Base-by-base conservation (phyloP, 2,329 filamentous ascomycete genomes). In the Diaporthe sp. region DNA sequence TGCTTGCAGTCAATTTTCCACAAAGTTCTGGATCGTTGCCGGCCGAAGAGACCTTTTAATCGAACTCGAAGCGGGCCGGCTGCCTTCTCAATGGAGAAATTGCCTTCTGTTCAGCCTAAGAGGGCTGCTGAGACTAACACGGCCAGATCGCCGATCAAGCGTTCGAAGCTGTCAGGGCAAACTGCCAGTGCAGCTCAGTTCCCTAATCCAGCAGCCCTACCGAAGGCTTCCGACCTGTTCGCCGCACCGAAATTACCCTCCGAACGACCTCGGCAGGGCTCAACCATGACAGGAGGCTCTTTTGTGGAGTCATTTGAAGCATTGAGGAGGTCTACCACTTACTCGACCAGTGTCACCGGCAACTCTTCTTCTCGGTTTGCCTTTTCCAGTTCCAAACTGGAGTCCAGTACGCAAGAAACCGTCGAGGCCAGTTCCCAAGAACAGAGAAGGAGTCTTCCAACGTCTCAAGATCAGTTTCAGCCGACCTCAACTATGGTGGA, bases 321-420 rank as follows among this genome's bases (percentile, higher is more conserved):
- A 22, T 34, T 73, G 10, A 62, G 25, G 10, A 55, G 58, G 34
- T 51, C 55, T 6, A 55, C 58, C 6, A 65, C 73, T 22, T 15
- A 72, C 2, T 84, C 84, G 9, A 78, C 78, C 19, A 83, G 80
- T 46, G 82, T 82, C 3, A 82, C 82, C 4, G 85, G 82, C 72
- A 82, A 76, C 49, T 76, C 77, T 2, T 85, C 84, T 0, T 77
- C 84, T 37, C 79, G 76, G 0, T 80, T 76, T 7, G 76, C 84
- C 31, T 87, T 86, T 71, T 85, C 84, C 15, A 76, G 80, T 25
- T 77, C 75, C 22, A 74, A 77, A 1, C 65, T 80, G 19, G 78
- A 53, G 0, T 76, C 78, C 5, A 80, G 81, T 83, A 86, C 73
- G 81, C 82, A 22, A 37, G 75, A 70, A 2, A 86, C 84, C 0